Base-by-base conservation (phyloP, 2,329 filamentous ascomycete genomes). In the Raffaelea ambrosiae region DNA sequence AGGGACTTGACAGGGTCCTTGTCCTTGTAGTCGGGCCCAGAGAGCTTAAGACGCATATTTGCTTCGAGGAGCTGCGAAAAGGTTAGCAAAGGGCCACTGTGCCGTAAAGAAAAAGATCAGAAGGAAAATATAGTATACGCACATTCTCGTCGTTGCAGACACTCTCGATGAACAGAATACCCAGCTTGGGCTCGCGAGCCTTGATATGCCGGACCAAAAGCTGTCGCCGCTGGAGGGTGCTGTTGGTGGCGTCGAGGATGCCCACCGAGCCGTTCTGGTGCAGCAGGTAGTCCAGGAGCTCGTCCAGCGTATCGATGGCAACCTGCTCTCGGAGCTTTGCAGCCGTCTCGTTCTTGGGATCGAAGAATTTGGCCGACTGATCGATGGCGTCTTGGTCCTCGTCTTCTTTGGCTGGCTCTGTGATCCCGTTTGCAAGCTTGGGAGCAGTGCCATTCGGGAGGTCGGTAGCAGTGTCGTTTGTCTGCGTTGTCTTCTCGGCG, bases 231-330 rank as follows among this genome's bases (percentile, higher is more conserved):
- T 88, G 79, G 44, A 95, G 76, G 0, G 93, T 98, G 69, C 90
- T 96, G 69, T 98, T 98, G 8, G 93, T 98, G 8, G 93, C 93
- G 66, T 98, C 93, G 13, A 98, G 79, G 53, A 98, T 97, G 35
- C 93, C 93, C 10, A 97, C 88, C 26, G 89, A 87, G 42, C 93
- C 93, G 23, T 85, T 88, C 47, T 83, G 75, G 21, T 83, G 73
- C 31, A 97, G 72, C 11, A 98, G 81, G 63, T 95, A 98, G 57
- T 95, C 85, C 42, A 98, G 68, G 9, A 97, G 73, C 61, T 98
- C 93, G 58, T 98, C 88, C 44, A 97, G 69, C 1, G 93, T 97
- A 46, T 91, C 86, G 64, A 96, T 79, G 5, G 93, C 93, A 33
- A 95, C 87, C 65, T 95, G 87, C 62, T 98, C 91, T 54, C 93